Evolutionary conservation across 805 yeast genomes (phyloP).

Genomic region (Grigorovia humatica): DNA sequence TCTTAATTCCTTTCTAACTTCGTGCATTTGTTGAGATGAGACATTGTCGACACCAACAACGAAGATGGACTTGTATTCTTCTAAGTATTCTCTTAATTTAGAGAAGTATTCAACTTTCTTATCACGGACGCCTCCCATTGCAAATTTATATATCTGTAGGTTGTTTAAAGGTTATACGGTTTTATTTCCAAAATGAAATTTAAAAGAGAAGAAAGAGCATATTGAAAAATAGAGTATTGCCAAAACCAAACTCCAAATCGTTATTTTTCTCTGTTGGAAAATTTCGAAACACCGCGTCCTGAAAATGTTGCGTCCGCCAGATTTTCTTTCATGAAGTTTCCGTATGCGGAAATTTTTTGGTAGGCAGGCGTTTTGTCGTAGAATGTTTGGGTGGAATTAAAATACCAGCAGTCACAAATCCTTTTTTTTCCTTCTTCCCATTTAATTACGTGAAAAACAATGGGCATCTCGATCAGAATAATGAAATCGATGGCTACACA

Average conservation of each 20-base stretch:
- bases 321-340: not conserved
- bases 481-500: no score
- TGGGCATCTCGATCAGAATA: not conserved
- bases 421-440: no score
- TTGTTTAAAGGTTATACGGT: conserved; percentile 60
- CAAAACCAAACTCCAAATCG: not conserved
- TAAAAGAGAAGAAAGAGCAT: no score
- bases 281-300: no score
- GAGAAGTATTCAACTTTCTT: conserved; percentile 92
- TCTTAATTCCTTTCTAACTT: conserved; percentile 95
- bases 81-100: conserved; percentile 90
- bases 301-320: no score
- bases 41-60: conserved; percentile 99
- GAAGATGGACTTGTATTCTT: conserved; percentile 97
- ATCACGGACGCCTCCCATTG: conserved; percentile 99
- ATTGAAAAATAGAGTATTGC: no score
- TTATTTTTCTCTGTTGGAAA: not conserved
- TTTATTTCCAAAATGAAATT: no score
- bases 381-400: not conserved
- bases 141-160: conserved; percentile 67
- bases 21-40: conserved; percentile 99
- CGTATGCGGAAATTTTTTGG: not conserved
- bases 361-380: no score
- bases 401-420: no score
- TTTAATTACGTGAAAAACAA: no score